These are phyloP conservation scores for Clonostachys byssicola DNA, from an alignment of 2,329 filamentous ascomycete genomes.

Conservation along the genomic window DNA sequence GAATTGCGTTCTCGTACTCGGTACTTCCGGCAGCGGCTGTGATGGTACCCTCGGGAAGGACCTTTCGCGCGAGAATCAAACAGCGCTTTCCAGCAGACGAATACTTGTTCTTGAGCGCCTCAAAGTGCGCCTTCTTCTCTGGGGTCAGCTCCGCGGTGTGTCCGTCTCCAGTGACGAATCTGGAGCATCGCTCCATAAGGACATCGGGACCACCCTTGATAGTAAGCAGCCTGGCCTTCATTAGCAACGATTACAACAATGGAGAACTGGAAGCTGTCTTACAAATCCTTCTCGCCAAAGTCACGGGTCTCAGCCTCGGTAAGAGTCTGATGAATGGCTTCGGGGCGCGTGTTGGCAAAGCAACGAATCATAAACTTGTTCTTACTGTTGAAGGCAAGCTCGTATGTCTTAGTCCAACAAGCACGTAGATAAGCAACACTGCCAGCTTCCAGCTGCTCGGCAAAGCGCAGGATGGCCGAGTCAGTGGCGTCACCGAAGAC, in stretches of 20 bases:
- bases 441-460: slow-evolving; percentile 51
- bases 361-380: slow-evolving; percentile 78
- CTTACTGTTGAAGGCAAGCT: slow-evolving; percentile 75
- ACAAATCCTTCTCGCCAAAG: slow-evolving; percentile 31
- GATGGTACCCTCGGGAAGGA: slow-evolving; percentile 29
- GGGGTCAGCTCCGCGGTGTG: slow-evolving; percentile 43
- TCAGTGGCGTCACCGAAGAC: slow-evolving; percentile 76
- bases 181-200: slow-evolving; percentile 58
- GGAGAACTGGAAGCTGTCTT: slow-evolving; percentile 10
- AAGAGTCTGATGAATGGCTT: slow-evolving; percentile 26
- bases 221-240: slow-evolving; percentile 47
- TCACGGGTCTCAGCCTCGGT: slow-evolving; percentile 21
- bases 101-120: slow-evolving; percentile 62
- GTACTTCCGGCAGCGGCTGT: slow-evolving; percentile 30
- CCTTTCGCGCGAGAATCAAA: slow-evolving; percentile 61
- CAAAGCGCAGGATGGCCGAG: slow-evolving; percentile 68
- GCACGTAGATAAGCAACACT: slow-evolving; percentile 55
- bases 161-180: slow-evolving; percentile 52
- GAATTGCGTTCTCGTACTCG: slow-evolving; percentile 48
- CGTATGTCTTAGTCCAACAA: slow-evolving; percentile 62
- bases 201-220: slow-evolving; percentile 79
- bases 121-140: slow-evolving; percentile 38
- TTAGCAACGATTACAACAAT: slow-evolving; percentile 3
- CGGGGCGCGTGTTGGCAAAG: slow-evolving; percentile 37
- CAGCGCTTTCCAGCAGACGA: slow-evolving; percentile 65